Evolutionary conservation across 139 green algal genomes (phyloP), one percentile per base, ranked within the genome.

Genomic region (Coccomyxa sp.): DNA sequence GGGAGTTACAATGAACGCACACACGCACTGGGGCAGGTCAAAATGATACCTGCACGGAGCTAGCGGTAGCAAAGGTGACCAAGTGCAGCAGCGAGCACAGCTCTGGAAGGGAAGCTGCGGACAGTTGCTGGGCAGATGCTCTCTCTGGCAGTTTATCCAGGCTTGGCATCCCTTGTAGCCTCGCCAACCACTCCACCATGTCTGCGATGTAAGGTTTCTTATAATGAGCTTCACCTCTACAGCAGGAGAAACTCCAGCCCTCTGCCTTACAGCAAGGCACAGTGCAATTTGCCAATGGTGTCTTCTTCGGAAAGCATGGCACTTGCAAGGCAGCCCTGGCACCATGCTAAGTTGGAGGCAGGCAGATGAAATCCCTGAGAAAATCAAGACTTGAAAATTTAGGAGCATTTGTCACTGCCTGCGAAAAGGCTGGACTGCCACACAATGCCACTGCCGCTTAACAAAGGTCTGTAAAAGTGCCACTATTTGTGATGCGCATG

Each of bases 1-100:
- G 63, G 63, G 63, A 28, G 63, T 28, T 71, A 11, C 63, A 25
- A 21, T 71, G 1, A 71, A 14, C 1, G 63, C 7, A 71, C 18
- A 71, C 16, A 25, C 10, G 63, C 1, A 21, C 63, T 21, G 18
- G 63, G 10, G 63, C 1, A 71, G 63, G 18, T 25, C 18, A 9
- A 71, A 25, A 71, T 71, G 7, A 71, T 0, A 83, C 80, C 80
- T 83, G 51, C 14, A 67, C 59, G 60, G 80, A 58, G 76, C 58
- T 59, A 78, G 80, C 80, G 15, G 80, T 58, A 78, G 80, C 58
- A 76, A 83, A 83, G n/a, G 38, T 38, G 76, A 38, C 59, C 80
- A 83, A 30, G 59, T 45, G 51, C 58, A 76, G 58, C 28, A 83
- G 59, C 58, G 4, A 3, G 10, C 57, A 45, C 11, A 77, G 58